These are phyloP conservation scores for Aethionema arabicum DNA, from an alignment of 345 rosid genomes.

Conservation along the genomic window DNA sequence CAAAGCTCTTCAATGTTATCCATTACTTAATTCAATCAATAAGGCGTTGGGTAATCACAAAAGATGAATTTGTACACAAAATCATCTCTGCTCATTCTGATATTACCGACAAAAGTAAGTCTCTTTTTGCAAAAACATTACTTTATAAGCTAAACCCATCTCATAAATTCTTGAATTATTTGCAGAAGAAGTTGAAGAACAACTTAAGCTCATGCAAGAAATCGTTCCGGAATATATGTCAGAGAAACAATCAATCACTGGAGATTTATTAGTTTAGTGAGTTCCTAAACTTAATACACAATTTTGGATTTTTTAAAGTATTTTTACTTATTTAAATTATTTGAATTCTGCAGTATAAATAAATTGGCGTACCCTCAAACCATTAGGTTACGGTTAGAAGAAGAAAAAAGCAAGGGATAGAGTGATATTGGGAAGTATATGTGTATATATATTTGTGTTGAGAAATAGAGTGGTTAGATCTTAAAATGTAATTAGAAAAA, in stretches of 20 bases:
- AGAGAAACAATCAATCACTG: conserved; percentile 59
- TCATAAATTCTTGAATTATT: neutral
- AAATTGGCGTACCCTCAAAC: conserved; percentile 49
- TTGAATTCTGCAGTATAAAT: conserved; percentile 52
- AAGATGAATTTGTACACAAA: conserved; percentile 75
- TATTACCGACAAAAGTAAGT: conserved; percentile 75
- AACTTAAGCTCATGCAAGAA: conserved; percentile 60
- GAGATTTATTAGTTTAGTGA: conserved; percentile 73
- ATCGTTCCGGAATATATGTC: conserved; percentile 88
- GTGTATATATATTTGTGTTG: too few species aligned
- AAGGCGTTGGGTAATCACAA: conserved; percentile 64
- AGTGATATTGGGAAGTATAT: too few species aligned
- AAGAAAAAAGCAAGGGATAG: conserved; percentile 40
- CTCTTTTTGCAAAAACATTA: neutral
- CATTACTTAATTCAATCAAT: conserved; percentile 67
- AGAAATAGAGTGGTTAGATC: too few species aligned
- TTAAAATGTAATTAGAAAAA: too few species aligned
- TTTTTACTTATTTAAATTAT: neutral
- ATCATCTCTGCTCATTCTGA: conserved; percentile 53
- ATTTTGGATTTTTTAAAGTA: neutral
- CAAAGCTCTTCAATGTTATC: conserved; percentile 71
- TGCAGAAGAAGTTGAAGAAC: conserved; percentile 84
- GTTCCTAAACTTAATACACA: conserved; percentile 7
- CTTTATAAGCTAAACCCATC: conserved; percentile 6
- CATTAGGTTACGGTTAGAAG: conserved; percentile 48